A percentile compares a stretch with the other conserved stretches of the same genome.
These are phyloP conservation scores for Omphalotus guepiniiformis DNA, from an alignment of 768 basidiomycete genomes.

Conservation along the genomic window DNA sequence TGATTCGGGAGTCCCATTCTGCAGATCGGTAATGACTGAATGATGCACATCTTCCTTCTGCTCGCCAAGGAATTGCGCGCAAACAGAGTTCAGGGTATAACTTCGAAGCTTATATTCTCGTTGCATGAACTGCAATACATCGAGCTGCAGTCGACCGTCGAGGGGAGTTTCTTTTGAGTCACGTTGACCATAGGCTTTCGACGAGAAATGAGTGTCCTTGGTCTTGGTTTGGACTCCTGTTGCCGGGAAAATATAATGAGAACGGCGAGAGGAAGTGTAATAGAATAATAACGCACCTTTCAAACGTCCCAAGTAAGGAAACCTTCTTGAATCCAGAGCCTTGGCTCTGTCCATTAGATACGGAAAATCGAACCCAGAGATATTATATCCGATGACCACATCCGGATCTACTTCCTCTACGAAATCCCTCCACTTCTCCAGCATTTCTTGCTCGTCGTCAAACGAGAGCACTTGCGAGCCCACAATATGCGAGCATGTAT, in stretches of 20 bases:
- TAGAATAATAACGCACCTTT: slow-evolving; percentile 43
- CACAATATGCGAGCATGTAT: slow-evolving; percentile 91
- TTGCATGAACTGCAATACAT: slow-evolving; percentile 97
- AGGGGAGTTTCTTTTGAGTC: slow-evolving; percentile 92
- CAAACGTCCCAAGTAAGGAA: slow-evolving; percentile 73
- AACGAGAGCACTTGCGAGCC: slow-evolving; percentile 94
- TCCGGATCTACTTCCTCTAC: slow-evolving; percentile 90
- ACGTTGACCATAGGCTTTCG: slow-evolving; percentile 94
- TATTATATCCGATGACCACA: slow-evolving; percentile 95
- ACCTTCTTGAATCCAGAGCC: slow-evolving; percentile 64
- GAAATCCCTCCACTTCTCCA: slow-evolving; percentile 87
- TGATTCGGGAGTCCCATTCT: slow-evolving; percentile 94
- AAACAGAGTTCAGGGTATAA: slow-evolving; percentile 97
- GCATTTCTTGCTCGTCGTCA: slow-evolving; percentile 67
- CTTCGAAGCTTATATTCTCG: slow-evolving; percentile 96
- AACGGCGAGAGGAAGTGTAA: slow-evolving; percentile 1
- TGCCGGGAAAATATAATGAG: slow-evolving; percentile 6
- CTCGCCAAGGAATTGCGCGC: slow-evolving; percentile 95
- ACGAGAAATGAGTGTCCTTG: slow-evolving; percentile 96
- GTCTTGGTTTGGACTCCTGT: slow-evolving; percentile 72
- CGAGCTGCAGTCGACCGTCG: slow-evolving; percentile 92
- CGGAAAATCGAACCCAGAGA: slow-evolving; percentile 91
- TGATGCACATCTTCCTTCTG: slow-evolving; percentile 99
- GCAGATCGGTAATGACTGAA: slow-evolving; percentile 96
- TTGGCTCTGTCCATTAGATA: slow-evolving; percentile 93